Base-by-base conservation (phyloP, 768 basidiomycete genomes). In the Pleurotus eryngii region DNA sequence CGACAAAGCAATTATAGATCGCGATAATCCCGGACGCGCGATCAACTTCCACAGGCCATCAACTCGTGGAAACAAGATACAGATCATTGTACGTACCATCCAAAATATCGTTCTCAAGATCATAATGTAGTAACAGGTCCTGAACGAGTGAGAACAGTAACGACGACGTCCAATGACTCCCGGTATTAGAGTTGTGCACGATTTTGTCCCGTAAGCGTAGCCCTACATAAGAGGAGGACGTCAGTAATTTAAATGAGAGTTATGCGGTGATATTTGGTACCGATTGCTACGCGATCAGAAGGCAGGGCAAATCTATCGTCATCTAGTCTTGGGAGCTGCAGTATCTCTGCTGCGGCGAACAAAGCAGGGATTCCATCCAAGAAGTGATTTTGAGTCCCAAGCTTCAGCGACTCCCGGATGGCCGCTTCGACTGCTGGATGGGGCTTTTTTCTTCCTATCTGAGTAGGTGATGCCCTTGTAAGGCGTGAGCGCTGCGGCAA, bases 381-480 rank as follows among this genome's bases (percentile, higher is more conserved):
- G 60, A 83, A 91, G 64, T 90, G 86, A 60, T 88, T 84, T 63
- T 89, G 87, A 17, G 80, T 77, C 8, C 92, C 91, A 24, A 93
- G 77, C 68, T 95, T 98, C 57, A 97, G 71, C 5, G 90, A 90
- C 47, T 96, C 91, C 48, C 89, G 81, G 35, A 98, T 80, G 26
- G 87, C 85, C 27, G 83, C 82, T 55, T 90, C 86, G 4, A 87
- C 78, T 0, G 84, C 81, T 5, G 79, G 75, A 8, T 81, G 73
- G 0, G 67, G 65, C 63, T 83, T 90, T 46, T 46, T 84, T 82
- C 69, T 92, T 94, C 58, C 77, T 74, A 60, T 89, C 85, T 14
- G 60, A 65, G 64, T 85, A 90, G 3, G 78, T 81, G 14, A 88
- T 67, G 4, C 73, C 76, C 20, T 76, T 68, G 59, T 85, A 93